Evolutionary conservation across 75 land plant genomes (phyloP), one percentile per base, ranked within the genome.

Genomic region (Pinus tabuliformis): DNA sequence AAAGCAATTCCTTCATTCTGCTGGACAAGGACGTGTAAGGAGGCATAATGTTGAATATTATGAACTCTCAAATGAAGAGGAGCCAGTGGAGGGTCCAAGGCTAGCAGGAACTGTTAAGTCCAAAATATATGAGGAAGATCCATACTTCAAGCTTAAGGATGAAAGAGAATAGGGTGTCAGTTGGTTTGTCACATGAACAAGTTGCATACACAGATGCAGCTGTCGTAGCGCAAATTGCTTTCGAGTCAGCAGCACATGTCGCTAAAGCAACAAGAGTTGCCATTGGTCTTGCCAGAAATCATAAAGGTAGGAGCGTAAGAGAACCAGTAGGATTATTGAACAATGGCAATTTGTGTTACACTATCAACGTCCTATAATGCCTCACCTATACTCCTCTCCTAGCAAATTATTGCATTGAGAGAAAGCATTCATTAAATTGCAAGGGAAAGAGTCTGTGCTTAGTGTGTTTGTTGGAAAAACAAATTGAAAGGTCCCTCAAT

Each of bases 241-340:
- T 91, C 16, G 84, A 83, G 36, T 84, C 82, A 64, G 93, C 93
- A 26, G 75, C 80, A 59, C 74, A 81, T 79, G 94, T 92, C 65
- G 77, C 83, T 81, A 80, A 82, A 76, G 94, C 91, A 58, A 94
- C 94, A 30, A 74, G 84, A 80, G 88, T 92, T 76, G 94, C 93
- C 54, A 92, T 83, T 36, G 54, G 56, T 61, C 78, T 89, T 6
- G 88, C 91, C 20, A 81, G 75, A 64, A 77, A 57, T 58, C n/a
- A n/a, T n/a, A n/a, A 37, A 4, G 39, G 39, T 4, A 37, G 4
- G 39, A 37, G 39, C 39, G 39, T 37, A 37, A 37, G 39, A 37
- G 5, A 37, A 37, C 39, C 39, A 37, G 39, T 37, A 37, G 39
- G 39, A 37, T 37, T 37, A 37, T 37, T 37, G 4, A 37, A 37